These are phyloP conservation scores for Rhododendron williamsianum DNA, from an alignment of 148 eudicot genomes.

Conservation along the genomic window DNA sequence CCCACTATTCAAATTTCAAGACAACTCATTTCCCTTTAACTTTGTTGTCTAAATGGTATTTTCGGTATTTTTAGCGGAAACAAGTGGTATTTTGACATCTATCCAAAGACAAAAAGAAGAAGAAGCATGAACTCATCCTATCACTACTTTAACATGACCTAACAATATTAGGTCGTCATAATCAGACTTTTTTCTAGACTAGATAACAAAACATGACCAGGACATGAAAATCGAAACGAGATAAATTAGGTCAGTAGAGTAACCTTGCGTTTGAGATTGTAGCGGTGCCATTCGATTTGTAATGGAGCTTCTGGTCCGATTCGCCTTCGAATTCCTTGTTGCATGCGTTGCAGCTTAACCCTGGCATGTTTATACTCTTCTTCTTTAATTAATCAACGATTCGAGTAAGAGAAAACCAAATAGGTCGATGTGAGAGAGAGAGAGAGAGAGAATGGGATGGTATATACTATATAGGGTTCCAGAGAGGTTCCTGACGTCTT, in stretches of 20 bases:
- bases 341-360: constrained; percentile 83
- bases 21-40: too few species aligned
- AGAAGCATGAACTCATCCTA: too few species aligned
- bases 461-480: neutral
- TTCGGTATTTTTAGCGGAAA: too few species aligned
- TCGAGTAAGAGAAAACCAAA: neutral
- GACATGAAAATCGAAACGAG: neutral
- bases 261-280: constrained; percentile 99
- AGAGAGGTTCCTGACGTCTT: neutral
- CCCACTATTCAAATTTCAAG: too few species aligned
- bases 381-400: neutral
- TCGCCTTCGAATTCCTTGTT: constrained; percentile 77
- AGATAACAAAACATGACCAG: neutral
- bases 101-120: too few species aligned
- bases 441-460: neutral
- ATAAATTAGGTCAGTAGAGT: neutral
- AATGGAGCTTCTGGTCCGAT: constrained; percentile 72
- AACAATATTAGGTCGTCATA: neutral
- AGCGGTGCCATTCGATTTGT: constrained; percentile 98
- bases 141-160: too few species aligned
- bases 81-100: too few species aligned
- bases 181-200: neutral
- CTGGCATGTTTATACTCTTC: constrained; percentile 42
- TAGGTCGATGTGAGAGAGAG: neutral
- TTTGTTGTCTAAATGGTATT: too few species aligned